Conservation (phyloP, 139 green algal genomes). For the Volvox africanus region DNA sequence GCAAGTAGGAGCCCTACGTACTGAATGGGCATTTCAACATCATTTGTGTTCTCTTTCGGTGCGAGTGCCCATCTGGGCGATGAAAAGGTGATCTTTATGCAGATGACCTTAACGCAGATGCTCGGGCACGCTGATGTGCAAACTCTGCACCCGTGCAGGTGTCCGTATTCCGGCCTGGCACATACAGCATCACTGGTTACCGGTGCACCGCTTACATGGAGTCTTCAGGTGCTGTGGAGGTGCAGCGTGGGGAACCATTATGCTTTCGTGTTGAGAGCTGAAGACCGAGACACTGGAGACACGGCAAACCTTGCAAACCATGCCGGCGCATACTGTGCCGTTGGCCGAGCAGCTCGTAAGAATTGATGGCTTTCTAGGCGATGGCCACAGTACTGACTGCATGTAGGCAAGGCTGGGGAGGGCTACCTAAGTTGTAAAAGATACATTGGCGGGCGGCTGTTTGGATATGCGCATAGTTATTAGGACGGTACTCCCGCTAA, state of each 20-base stretch:
- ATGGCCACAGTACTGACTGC: too few species aligned
- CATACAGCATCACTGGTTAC: slow-evolving; percentile 35
- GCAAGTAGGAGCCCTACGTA: neutral
- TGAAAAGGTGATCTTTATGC: neutral
- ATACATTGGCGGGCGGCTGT: too few species aligned
- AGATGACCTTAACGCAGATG: neutral
- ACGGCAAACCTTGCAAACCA: too few species aligned
- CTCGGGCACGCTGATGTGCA: neutral
- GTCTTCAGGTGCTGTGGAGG: neutral
- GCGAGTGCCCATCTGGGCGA: neutral
- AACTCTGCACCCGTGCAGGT: slow-evolving; percentile 32
- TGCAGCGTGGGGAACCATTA: slow-evolving; percentile 33
- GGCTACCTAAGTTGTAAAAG: too few species aligned
- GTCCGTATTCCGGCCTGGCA: slow-evolving; percentile 52
- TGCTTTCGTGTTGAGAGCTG: slow-evolving; percentile 37
- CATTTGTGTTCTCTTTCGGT: neutral
- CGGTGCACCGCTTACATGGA: slow-evolving; percentile 20
- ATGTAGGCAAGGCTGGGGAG: too few species aligned
- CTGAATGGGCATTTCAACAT: neutral
- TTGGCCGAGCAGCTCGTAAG: too few species aligned
- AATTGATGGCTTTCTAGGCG: too few species aligned
- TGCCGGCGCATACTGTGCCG: too few species aligned
- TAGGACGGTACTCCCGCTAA: too few species aligned
- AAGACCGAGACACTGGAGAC: neutral
- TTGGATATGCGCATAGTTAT: too few species aligned